A percentile compares a stretch with the other conserved stretches of the same genome.
Evolutionary conservation across 2,329 filamentous ascomycete genomes (phyloP).

Genomic region (Aspergillus jensenii): DNA sequence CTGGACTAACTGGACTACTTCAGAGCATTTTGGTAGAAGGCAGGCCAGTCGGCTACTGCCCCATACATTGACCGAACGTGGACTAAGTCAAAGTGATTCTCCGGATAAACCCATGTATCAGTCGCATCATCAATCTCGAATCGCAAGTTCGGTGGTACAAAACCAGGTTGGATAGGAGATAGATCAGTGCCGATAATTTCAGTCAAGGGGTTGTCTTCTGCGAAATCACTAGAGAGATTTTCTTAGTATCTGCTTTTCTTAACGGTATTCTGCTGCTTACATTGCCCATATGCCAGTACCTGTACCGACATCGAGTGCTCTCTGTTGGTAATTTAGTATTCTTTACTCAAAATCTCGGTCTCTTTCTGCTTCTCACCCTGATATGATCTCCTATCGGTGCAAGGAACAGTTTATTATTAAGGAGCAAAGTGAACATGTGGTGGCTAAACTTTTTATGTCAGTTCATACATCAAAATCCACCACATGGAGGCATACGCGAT

Average conservation of each 20-base stretch:
- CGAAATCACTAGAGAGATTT: slow-evolving; percentile 25
- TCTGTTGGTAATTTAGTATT: slow-evolving; percentile 9
- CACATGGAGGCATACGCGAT: slow-evolving; percentile 17
- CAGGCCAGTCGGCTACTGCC: slow-evolving; percentile 22
- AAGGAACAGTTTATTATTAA: slow-evolving; percentile 20
- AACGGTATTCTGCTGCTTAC: slow-evolving; percentile 7
- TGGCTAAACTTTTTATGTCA: slow-evolving; percentile 14
- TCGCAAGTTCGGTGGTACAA: slow-evolving; percentile 66
- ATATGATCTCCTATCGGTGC: slow-evolving; percentile 19
- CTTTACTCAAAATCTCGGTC: not conserved
- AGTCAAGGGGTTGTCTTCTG: slow-evolving; percentile 49
- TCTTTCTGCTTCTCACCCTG: slow-evolving; percentile 9
- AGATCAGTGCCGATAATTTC: slow-evolving; percentile 63
- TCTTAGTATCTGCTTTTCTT: not conserved
- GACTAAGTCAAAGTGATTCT: slow-evolving; percentile 53
- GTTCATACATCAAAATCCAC: not conserved
- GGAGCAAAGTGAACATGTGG: slow-evolving; percentile 27
- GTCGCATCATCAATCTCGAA: slow-evolving; percentile 68
- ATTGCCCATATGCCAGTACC: slow-evolving; percentile 25
- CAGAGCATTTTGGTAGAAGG: slow-evolving; percentile 21
- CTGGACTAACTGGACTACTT: slow-evolving; percentile 7
- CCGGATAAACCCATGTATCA: slow-evolving; percentile 55
- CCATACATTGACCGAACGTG: slow-evolving; percentile 41
- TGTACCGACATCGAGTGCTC: slow-evolving; percentile 25
- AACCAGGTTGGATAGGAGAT: slow-evolving; percentile 61